phyloP scores from a whole-genome alignment of 2,329 filamentous ascomycete species.

The Cylindrodendrum hubeiense region DNA sequence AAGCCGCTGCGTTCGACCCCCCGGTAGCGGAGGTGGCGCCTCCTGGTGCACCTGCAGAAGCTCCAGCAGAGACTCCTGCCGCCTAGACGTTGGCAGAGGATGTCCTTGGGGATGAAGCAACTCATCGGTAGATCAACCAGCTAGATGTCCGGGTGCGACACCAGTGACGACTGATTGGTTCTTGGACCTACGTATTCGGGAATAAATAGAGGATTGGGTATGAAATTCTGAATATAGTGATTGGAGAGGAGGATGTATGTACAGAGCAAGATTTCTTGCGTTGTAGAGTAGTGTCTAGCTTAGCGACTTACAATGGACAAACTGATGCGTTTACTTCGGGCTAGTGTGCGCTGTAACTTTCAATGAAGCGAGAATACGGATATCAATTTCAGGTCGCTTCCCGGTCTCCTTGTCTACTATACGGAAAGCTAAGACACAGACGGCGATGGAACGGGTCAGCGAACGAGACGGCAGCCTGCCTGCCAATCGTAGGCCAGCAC shows the following conservation, averaged over 20 bases:
- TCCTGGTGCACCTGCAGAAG: slow-evolving; percentile 14
- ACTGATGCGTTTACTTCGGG: background rate
- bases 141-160: background rate
- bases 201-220: background rate
- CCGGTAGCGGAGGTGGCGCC: slow-evolving; percentile 27
- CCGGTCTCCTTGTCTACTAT: too few species aligned
- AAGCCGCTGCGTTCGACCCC: slow-evolving; percentile 37
- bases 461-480: too few species aligned
- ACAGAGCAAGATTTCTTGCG: background rate
- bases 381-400: too few species aligned
- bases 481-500: too few species aligned
- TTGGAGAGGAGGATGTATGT: background rate
- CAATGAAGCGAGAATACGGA: too few species aligned
- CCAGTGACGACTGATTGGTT: background rate
- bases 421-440: too few species aligned
- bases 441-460: too few species aligned
- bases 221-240: background rate
- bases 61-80: slow-evolving; percentile 8
- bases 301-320: background rate
- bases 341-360: too few species aligned
- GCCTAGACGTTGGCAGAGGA: background rate
- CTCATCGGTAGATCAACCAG: background rate
- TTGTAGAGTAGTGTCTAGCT: background rate
- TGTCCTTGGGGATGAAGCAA: background rate
- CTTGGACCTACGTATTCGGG: background rate